Percentiles rank a stretch among this genome's conserved stretches.
Evolutionary conservation across 768 basidiomycete genomes (phyloP).

Genomic region (Favolaschia claudopus): DNA sequence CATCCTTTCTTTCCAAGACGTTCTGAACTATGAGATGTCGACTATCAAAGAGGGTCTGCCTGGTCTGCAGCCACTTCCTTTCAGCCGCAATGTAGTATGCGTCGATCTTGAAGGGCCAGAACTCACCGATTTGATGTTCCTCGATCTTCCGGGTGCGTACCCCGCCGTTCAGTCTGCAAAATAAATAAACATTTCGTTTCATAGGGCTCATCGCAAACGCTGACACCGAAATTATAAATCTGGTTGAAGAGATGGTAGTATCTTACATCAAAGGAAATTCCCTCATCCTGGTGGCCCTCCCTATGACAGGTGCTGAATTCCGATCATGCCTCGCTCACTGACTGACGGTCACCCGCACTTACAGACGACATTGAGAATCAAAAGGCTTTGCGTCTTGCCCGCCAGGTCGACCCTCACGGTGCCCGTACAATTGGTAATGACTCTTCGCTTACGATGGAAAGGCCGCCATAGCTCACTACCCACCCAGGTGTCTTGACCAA

Average conservation of each 20-base stretch:
- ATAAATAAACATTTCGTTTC: not conserved
- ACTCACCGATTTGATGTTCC: constrained; percentile 44
- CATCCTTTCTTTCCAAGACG: too few species aligned
- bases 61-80: too few species aligned
- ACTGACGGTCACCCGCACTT: not conserved
- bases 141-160: constrained; percentile 46
- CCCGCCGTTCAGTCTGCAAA: not conserved
- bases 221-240: constrained; percentile 45
- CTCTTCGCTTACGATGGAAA: not conserved
- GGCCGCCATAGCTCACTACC: not conserved
- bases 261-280: constrained; percentile 57
- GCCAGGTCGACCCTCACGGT: constrained; percentile 51
- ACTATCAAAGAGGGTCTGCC: too few species aligned
- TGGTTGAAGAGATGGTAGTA: constrained; percentile 56
- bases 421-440: constrained; percentile 56
- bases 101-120: constrained; percentile 45
- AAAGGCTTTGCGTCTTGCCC: constrained; percentile 55
- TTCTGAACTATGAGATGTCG: too few species aligned
- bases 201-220: constrained; percentile 59
- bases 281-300: constrained; percentile 58
- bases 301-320: constrained; percentile 53
- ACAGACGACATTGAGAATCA: constrained; percentile 67
- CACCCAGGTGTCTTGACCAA: constrained; percentile 60
- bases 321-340: not conserved
- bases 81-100: constrained; percentile 51